Evolutionary conservation across 345 rosid genomes (phyloP), one percentile per base, ranked within the genome.

Genomic region (Bruguiera sexangula): DNA sequence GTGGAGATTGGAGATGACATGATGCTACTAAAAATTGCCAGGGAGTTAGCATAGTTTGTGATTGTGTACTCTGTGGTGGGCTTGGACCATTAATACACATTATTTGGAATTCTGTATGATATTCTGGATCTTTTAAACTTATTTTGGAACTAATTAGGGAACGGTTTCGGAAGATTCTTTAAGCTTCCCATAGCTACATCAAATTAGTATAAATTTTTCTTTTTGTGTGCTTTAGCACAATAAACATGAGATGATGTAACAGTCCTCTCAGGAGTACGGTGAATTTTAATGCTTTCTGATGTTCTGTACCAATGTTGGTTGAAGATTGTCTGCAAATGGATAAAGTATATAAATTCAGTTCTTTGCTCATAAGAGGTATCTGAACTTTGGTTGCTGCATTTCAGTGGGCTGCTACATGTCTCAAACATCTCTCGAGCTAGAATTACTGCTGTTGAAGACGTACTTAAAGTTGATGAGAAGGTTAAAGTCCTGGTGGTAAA

Each of bases 361-460:
- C 1, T 53, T 65, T 52, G 43, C 39, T 24, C 50, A 13, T n/a
- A 58, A 50, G 8, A 57, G 69, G 48, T 65, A 39, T 69, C 62
- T 59, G 77, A 22, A 75, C 29, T 8, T 10, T 59, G 73, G 6
- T 60, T 48, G 26, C 39, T 62, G 19, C 53, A 29, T 79, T 76
- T 54, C 86, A 91, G 98, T 71, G 96, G 98, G 65, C 82, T 94
- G 82, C 81, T 94, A 73, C 98, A 94, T 80, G 87, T 91, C 68
- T 91, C 98, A 54, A 91, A 89, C 72, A 85, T 91, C 65, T 83
- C 89, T 46, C 77, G 75, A 43, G 62, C 60, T 56, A 83, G 86
- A 46, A 69, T 94, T 67, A 75, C 82, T 71, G 78, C 91, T 24
- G 87, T 91, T 15, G 72, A 69, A 21, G 92, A 94, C 69, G 72